Percentiles rank a stretch among this genome's conserved stretches.
phyloP scores from a whole-genome alignment of 352 stramenopile species.

The Globisporangium barbulae region DNA sequence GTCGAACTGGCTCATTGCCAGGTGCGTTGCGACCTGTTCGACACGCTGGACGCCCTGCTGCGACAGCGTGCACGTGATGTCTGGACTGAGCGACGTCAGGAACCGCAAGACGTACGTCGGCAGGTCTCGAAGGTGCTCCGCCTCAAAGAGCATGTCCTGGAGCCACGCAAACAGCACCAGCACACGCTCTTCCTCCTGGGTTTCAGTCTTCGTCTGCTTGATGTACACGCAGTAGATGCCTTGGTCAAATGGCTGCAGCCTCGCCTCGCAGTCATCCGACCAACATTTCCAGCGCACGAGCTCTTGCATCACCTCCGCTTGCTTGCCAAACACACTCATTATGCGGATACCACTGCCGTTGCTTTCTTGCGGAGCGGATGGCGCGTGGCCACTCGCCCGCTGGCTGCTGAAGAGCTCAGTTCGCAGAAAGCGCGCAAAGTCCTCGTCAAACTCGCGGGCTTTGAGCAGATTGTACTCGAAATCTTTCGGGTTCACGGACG shows the following conservation, averaged over 20 bases:
- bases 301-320: constrained; percentile 39
- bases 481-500: constrained; percentile 37
- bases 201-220: neutral
- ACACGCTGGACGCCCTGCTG: neutral
- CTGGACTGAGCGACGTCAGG: constrained; percentile 10
- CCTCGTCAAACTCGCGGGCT: constrained; percentile 54
- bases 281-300: constrained; percentile 31
- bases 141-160: constrained; percentile 34
- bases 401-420: constrained; percentile 30
- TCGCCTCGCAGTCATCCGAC: constrained; percentile 34
- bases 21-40: neutral
- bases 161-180: constrained; percentile 68
- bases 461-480: constrained; percentile 49
- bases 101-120: constrained; percentile 71
- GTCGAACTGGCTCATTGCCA: neutral
- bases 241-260: constrained; percentile 33
- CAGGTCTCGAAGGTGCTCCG: constrained; percentile 41
- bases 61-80: constrained; percentile 14
- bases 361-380: neutral
- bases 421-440: constrained; percentile 51
- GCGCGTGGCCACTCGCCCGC: neutral
- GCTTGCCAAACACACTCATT: constrained; percentile 53
- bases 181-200: neutral
- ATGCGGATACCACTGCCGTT: constrained; percentile 21
- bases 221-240: constrained; percentile 21